Base-by-base conservation (phyloP, 2,329 filamentous ascomycete species). In the Trichoderma lentiforme region DNA sequence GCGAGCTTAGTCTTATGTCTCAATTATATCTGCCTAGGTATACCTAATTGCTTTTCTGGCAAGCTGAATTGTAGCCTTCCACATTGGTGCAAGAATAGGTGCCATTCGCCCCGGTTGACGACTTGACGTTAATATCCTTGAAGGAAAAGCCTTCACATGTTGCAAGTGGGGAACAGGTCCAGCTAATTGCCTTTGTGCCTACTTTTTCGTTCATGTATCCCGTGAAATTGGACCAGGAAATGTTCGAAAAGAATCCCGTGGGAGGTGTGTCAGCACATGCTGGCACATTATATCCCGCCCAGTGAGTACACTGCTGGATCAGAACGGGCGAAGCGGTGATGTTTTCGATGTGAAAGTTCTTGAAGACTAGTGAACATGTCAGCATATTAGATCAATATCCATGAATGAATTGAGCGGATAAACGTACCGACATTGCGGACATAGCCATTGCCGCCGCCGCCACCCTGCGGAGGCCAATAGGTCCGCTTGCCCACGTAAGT, bases 161-260 rank as follows among this genome's bases (percentile, higher is more conserved):
- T 26, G 64, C 47, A 57, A 67, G 64, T 6, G 47, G 64, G 15
- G 64, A 67, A 21, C 64, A 67, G 1, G 64, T 30, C 64, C 64
- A 67, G n/a, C 64, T 67, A 2, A 67, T 57, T 2, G 64, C 53
- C 18, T 57, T 28, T 2, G 64, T 67, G 1, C 64, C 64, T 4
- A 57, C 64, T 24, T 67, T 67, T 18, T 57, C 64, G 26, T 67
- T 67, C 64, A 67, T 57, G 8, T 56, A 67, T n/a, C 64, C 64
- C 4, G 64, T 67, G 47, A 67, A 67, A 12, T 67, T 67, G 3
- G 47, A 67, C 64, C 64, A 67, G 2, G 64, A 56, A 3, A 67
- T 67, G 11, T 67, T 67, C 7, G 64, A 67, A 57, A 67, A 67
- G 30, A 57, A 57, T 9, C 64, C 64, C 9, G 64, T 57, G 18